These are phyloP conservation scores for Leucocoprinus sp. DNA, from an alignment of 768 basidiomycete genomes.

Conservation along the genomic window DNA sequence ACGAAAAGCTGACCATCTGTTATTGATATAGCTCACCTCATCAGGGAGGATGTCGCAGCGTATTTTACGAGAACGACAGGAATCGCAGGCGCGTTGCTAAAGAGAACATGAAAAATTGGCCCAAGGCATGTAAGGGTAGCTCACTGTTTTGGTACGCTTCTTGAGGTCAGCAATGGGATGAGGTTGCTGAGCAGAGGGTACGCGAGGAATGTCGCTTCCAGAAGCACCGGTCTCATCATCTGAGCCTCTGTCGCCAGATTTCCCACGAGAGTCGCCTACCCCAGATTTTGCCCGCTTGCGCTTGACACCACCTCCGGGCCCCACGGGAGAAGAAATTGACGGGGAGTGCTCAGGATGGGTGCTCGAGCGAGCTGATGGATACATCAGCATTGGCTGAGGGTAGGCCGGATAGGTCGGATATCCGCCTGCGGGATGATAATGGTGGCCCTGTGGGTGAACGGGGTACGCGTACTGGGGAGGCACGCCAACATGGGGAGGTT, in stretches of 20 bases:
- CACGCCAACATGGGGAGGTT: slow-evolving; percentile 13
- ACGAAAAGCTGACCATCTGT: neutral
- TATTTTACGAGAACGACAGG: slow-evolving; percentile 86
- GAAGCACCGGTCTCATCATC: slow-evolving; percentile 55
- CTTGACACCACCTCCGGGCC: slow-evolving; percentile 36
- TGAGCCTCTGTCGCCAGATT: slow-evolving; percentile 40
- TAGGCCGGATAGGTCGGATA: slow-evolving; percentile 61
- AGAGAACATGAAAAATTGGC: slow-evolving; percentile 9
- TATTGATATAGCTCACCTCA: slow-evolving; percentile 23
- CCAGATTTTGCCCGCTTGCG: slow-evolving; percentile 52
- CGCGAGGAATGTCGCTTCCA: slow-evolving; percentile 35
- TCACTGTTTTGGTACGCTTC: slow-evolving; percentile 86
- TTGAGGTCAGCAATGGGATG: slow-evolving; percentile 49
- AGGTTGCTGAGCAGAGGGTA: slow-evolving; percentile 20
- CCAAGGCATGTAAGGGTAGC: slow-evolving; percentile 8
- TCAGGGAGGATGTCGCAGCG: slow-evolving; percentile 86
- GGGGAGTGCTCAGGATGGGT: slow-evolving; percentile 29
- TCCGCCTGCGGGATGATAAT: slow-evolving; percentile 40
- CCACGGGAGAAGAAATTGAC: slow-evolving; percentile 24
- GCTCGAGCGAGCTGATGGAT: slow-evolving; percentile 36
- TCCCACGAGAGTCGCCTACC: slow-evolving; percentile 25
- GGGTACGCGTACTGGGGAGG: slow-evolving; percentile 49
- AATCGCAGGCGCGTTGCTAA: slow-evolving; percentile 78
- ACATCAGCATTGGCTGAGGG: slow-evolving; percentile 66
- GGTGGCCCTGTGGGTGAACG: slow-evolving; percentile 43